phyloP scores from a whole-genome alignment of 2,329 filamentous ascomycete species.

The Arachnomyces sp. region DNA sequence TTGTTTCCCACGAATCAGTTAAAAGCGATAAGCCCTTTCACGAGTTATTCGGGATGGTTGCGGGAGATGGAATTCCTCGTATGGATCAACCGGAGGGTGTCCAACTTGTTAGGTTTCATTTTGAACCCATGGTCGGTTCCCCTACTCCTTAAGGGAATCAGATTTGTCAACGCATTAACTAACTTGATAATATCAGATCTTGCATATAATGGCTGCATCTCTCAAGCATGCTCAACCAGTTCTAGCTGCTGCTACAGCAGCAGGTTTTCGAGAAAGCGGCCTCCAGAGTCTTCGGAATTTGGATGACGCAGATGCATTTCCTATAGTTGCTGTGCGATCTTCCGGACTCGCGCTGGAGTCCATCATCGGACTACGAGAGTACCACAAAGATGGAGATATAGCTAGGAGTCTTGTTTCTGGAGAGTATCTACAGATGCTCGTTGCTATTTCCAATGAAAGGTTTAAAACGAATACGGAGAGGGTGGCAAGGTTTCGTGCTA shows the following conservation, averaged over 20 bases:
- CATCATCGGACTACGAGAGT: slow-evolving; percentile 56
- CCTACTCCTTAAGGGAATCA: slow-evolving; percentile 4
- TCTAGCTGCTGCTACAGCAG: slow-evolving; percentile 65
- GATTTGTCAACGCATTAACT: slow-evolving; percentile 7
- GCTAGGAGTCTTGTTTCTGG: slow-evolving; percentile 54
- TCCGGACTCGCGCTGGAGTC: slow-evolving; percentile 77
- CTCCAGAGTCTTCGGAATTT: slow-evolving; percentile 56
- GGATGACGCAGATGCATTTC: slow-evolving; percentile 41
- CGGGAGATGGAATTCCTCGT: slow-evolving; percentile 22
- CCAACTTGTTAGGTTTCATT: slow-evolving; percentile 71
- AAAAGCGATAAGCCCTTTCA: slow-evolving; percentile 25
- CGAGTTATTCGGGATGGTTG: slow-evolving; percentile 38
- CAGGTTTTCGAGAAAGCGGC: slow-evolving; percentile 86
- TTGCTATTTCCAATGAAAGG: slow-evolving; percentile 62
- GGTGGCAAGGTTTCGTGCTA: slow-evolving; percentile 30
- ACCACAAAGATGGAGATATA: slow-evolving; percentile 28
- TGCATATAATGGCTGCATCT: slow-evolving; percentile 77
- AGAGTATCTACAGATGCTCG: slow-evolving; percentile 59
- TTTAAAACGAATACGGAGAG: slow-evolving; percentile 35
- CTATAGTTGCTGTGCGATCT: slow-evolving; percentile 79
- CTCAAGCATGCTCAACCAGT: slow-evolving; percentile 66
- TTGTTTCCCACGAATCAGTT: slow-evolving; percentile 74
- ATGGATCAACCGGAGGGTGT: slow-evolving; percentile 40
- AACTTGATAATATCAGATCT: slow-evolving; percentile 54
- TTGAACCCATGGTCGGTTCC: slow-evolving; percentile 78